Base-by-base conservation (phyloP, 306 rosid species). In the Acacia melanoxylon region DNA sequence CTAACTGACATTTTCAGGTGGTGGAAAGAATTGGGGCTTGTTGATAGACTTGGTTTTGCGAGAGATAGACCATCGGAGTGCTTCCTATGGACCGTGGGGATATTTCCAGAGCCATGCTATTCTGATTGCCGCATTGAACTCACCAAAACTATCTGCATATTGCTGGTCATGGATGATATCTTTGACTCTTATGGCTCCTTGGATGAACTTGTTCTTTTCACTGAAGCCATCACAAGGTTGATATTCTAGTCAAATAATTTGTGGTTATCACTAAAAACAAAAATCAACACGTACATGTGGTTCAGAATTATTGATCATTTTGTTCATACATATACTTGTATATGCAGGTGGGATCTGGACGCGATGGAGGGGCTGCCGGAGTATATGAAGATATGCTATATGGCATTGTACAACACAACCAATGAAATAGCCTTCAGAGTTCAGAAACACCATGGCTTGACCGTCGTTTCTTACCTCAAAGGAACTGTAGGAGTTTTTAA, bases 61-160 rank as follows among this genome's bases (percentile, higher is more conserved):
- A 85, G 91, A 83, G 87, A 88, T 24, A 85, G 89, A 54, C 91
- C 91, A 74, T 12, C 78, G 16, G 87, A 88, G 51, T 88, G 91
- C 82, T 88, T 85, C 68, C 41, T 88, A 10, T 88, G 89, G 91
- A 85, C 91, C 14, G 41, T 85, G 61, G 91, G 91, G 16, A 56
- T 56, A 56, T 56, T 88, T 83, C 85, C 86, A 27, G 88, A 88
- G 10, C 84, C 89, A 69, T 19, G 10, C 35, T 19, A 85, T 74
- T 80, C 91, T 37, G 75, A 42, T 37, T 85, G 80, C 48, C 81
- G 89, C 2, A 81, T 88, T 44, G 89, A 88, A 70, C 84, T 88
- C 13, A 15, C 86, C 27, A 88, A 88, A 78, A 56, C 87, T 35
- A 78, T 85, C 0, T 85, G 82, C 85, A 80, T 85, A 41, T 74